Evolutionary conservation across 768 basidiomycete species (phyloP), one percentile per base, ranked within the genome.

Genomic region (Tricholoma terreum): DNA sequence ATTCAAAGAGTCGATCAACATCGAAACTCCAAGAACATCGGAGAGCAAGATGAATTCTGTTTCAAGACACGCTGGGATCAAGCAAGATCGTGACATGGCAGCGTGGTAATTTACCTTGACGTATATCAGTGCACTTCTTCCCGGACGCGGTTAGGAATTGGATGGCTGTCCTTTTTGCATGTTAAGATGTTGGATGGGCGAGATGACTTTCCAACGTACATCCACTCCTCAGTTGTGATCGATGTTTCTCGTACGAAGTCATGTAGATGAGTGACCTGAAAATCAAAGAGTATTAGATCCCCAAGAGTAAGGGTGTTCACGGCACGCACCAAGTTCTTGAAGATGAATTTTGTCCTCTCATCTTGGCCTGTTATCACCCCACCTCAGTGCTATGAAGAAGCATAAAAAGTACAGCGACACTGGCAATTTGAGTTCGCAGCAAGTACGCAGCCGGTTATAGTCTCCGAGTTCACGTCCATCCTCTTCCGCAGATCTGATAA

Each of bases 21-120:
- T 77, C 0, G 90, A 92, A 2, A 90, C 82, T 5, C 93, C 92
- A 0, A 94, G 74, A 0, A 82, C 79, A 65, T 94, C 92, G 1
- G 90, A 92, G n/a, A 94, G 79, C 6, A 94, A 82, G 63, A 94
- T 92, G 69, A 89, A 89, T 67, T 94, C 92, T 77, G 73, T 73
- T 15, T 65, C 48, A 75, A 56, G 15, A 49, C 24, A 49, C 17
- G 22, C 1, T 17, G 4, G 30, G 12, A 49, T 74, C 74, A 63
- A 42, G 35, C 46, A 35, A 11, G 1, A 34, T 9, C 10, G 49
- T 43, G 40, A 6, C 38, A 52, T 19, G 40, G 11, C 5, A 43
- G 35, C 49, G n/a, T 54, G 49, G n/a, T 11, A 11, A 24, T 35
- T 45, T 52, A 75, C 80, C 81, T 75, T 83, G 83, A 31, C 84